Percentiles rank a stretch among this genome's conserved stretches.
phyloP scores from a whole-genome alignment of 495 filamentous ascomycete genomes.

The Apodospora peruviana region DNA sequence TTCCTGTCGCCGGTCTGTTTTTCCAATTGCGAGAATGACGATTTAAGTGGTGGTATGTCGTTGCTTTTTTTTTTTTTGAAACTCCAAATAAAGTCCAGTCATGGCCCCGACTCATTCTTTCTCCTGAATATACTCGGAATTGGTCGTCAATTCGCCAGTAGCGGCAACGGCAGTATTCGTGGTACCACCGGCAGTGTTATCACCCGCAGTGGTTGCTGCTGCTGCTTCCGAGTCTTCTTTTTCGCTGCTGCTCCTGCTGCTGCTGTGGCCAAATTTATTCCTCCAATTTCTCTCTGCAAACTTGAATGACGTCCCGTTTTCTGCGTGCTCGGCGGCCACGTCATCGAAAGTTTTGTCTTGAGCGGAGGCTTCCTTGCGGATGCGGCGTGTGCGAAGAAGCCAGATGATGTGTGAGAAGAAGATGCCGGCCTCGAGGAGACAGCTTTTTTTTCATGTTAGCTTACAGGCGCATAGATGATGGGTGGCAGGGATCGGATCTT shows the following conservation, averaged over 20 bases:
- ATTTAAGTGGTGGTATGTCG: no score
- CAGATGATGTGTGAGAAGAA: constrained; percentile 64
- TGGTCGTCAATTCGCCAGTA: no score
- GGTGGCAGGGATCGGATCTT: no score
- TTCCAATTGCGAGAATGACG: no score
- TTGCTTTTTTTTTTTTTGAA: no score
- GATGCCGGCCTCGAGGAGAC: constrained; percentile 63
- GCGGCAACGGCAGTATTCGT: background rate
- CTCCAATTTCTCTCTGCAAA: constrained; percentile 33
- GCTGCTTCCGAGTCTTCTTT: background rate
- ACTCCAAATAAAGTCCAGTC: no score
- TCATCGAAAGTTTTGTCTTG: constrained; percentile 60
- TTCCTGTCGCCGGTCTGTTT: no score
- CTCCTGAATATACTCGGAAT: no score
- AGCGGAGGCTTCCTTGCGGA: constrained; percentile 52
- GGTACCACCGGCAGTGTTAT: background rate
- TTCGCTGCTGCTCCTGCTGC: background rate
- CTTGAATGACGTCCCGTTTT: constrained; percentile 27
- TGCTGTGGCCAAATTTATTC: background rate
- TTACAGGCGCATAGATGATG: no score
- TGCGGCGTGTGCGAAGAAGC: constrained; percentile 56
- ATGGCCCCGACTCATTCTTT: no score
- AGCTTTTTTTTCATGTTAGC: constrained; percentile 24
- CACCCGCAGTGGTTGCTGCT: background rate
- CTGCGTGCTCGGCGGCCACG: constrained; percentile 40